A percentile compares a stretch with the other conserved stretches of the same genome.
Evolutionary conservation across 768 basidiomycete genomes (phyloP).

Genomic region (Leccinum olivaceopallidum): DNA sequence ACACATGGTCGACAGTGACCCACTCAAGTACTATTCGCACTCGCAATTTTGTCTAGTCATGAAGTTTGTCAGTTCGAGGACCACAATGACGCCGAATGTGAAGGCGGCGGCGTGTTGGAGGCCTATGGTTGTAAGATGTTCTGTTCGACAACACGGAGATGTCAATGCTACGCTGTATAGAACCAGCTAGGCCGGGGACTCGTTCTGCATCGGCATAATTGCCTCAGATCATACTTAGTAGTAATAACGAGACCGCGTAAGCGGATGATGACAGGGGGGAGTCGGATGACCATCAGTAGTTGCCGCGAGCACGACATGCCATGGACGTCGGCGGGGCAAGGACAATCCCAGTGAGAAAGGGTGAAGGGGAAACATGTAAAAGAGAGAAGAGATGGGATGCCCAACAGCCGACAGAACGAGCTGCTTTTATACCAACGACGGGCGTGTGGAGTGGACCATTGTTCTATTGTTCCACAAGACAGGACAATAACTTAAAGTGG

Average conservation of each 20-base stretch:
- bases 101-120: too few species aligned
- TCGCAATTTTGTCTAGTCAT: too few species aligned
- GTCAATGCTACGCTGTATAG: slow-evolving; percentile 15
- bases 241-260: slow-evolving; percentile 11
- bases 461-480: neutral
- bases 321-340: slow-evolving; percentile 10
- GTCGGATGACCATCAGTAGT: neutral
- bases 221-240: neutral
- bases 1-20: too few species aligned
- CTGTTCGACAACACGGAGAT: neutral
- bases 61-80: too few species aligned
- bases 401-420: neutral
- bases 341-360: neutral
- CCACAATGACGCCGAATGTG: too few species aligned
- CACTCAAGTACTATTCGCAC: too few species aligned
- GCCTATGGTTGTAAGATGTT: slow-evolving; percentile 7
- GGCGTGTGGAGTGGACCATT: neutral
- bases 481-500: neutral
- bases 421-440: slow-evolving; percentile 14
- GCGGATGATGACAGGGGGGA: slow-evolving; percentile 26
- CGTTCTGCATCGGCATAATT: neutral
- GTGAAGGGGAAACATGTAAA: slow-evolving; percentile 1
- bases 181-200: too few species aligned
- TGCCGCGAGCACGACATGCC: neutral
- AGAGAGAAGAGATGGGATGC: neutral